These are phyloP conservation scores for Trypanosoma brucei DNA, from an alignment of 208 protist genomes.

Conservation along the genomic window DNA sequence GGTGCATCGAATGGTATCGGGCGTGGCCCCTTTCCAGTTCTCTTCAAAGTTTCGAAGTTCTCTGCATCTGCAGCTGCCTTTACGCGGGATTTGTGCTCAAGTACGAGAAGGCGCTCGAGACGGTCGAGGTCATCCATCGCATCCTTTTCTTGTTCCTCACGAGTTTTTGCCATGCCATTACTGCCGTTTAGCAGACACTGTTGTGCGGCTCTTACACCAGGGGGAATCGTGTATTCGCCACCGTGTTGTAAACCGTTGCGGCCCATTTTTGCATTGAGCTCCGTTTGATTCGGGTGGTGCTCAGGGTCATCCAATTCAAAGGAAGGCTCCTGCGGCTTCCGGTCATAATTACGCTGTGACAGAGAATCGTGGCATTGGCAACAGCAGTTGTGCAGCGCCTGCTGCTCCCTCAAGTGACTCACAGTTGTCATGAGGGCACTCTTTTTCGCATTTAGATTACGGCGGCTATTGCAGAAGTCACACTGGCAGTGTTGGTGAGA, in stretches of 20 bases:
- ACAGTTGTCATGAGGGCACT: slow-evolving; percentile 41
- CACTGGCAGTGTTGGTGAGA: slow-evolving; percentile 83
- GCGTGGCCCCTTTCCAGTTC: slow-evolving; percentile 29
- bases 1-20: slow-evolving; percentile 37
- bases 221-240: slow-evolving; percentile 46
- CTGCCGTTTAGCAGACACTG: background rate
- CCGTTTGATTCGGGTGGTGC: slow-evolving; percentile 75
- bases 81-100: slow-evolving; percentile 84
- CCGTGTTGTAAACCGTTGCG: slow-evolving; percentile 48
- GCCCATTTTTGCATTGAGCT: slow-evolving; percentile 65
- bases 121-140: slow-evolving; percentile 72
- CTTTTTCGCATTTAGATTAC: slow-evolving; percentile 77
- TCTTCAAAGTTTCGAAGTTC: slow-evolving; percentile 27
- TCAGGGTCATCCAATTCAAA: slow-evolving; percentile 75
- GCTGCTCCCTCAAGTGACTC: slow-evolving; percentile 18
- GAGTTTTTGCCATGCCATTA: slow-evolving; percentile 16
- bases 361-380: slow-evolving; percentile 46
- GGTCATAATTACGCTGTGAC: slow-evolving; percentile 19
- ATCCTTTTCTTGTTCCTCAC: slow-evolving; percentile 44
- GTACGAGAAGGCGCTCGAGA: slow-evolving; percentile 83
- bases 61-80: slow-evolving; percentile 62
- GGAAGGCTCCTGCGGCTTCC: slow-evolving; percentile 8
- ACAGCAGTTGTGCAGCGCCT: slow-evolving; percentile 48
- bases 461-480: slow-evolving; percentile 81
- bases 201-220: slow-evolving; percentile 9